These are phyloP conservation scores for Sordaria brevicollis DNA, from an alignment of 495 filamentous ascomycete species.

Conservation along the genomic window DNA sequence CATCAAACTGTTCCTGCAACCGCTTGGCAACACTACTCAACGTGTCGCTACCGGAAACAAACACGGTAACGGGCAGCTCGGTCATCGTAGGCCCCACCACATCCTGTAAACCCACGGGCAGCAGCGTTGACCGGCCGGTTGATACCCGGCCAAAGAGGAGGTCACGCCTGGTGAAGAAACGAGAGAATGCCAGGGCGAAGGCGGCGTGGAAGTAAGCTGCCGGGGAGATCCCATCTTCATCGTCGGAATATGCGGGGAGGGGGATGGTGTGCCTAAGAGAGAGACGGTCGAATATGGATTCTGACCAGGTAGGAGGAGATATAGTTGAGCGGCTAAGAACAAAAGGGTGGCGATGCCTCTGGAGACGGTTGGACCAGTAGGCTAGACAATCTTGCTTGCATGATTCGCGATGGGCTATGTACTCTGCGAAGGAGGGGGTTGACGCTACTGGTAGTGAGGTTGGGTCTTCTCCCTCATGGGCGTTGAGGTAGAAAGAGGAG, in stretches of 20 bases:
- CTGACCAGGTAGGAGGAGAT: neutral
- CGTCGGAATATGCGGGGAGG: neutral
- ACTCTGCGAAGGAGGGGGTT: neutral
- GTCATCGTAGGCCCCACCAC: neutral
- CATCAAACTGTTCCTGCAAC: neutral
- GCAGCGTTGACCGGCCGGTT: neutral
- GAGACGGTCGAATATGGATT: neutral
- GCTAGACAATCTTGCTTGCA: neutral
- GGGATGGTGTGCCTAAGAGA: neutral
- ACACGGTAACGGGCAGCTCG: neutral
- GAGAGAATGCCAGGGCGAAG: neutral
- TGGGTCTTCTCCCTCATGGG: neutral
- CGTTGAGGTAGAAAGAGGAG: slow-evolving; percentile 42
- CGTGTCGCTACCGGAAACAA: neutral
- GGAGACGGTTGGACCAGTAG: neutral
- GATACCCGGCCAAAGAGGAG: neutral
- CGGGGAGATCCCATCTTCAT: neutral
- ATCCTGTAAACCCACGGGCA: neutral
- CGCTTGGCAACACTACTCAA: neutral
- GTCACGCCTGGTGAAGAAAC: neutral
- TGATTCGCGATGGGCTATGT: neutral
- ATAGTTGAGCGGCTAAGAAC: neutral
- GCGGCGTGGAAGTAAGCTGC: neutral
- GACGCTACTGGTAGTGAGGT: neutral
- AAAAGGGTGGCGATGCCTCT: neutral